These are phyloP conservation scores for Zychaea mexicana DNA, from an alignment of 371 early-diverging fungal genomes.

Conservation along the genomic window DNA sequence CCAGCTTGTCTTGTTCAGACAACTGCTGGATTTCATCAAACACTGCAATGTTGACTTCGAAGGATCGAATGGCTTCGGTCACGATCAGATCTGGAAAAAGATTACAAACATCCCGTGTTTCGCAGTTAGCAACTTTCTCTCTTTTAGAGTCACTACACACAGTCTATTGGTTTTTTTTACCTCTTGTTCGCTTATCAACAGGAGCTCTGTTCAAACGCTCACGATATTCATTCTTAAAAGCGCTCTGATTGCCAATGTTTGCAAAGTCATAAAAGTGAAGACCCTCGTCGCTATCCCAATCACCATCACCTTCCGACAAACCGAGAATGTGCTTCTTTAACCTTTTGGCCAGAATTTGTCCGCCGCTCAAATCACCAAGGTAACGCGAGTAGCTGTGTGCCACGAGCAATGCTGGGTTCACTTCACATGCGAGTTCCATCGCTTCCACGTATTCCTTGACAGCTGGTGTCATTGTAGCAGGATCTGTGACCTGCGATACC, in stretches of 20 bases:
- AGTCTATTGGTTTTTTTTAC: slow-evolving; percentile 22
- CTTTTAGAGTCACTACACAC: no score
- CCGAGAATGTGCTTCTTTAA: slow-evolving; percentile 53
- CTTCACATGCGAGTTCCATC: slow-evolving; percentile 45
- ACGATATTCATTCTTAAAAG: slow-evolving; percentile 61
- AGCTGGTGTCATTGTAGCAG: slow-evolving; percentile 54
- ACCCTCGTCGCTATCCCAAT: slow-evolving; percentile 50
- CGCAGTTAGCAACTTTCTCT: no score
- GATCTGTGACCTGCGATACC: slow-evolving; percentile 34
- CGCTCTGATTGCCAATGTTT: slow-evolving; percentile 52
- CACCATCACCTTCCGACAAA: slow-evolving; percentile 31
- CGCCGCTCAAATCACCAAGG: slow-evolving; percentile 64
- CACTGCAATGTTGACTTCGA: slow-evolving; percentile 48
- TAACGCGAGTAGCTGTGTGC: slow-evolving; percentile 68
- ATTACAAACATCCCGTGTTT: no score
- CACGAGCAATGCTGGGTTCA: slow-evolving; percentile 55
- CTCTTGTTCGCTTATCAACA: slow-evolving; percentile 32
- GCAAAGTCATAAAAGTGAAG: slow-evolving; percentile 55
- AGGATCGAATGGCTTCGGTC: slow-evolving; percentile 40
- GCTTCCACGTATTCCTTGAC: slow-evolving; percentile 50
- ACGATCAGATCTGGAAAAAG: slow-evolving; percentile 35
- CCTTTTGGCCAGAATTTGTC: slow-evolving; percentile 60
- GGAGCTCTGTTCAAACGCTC: slow-evolving; percentile 52
- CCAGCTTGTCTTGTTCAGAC: slow-evolving; percentile 32
- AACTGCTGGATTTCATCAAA: slow-evolving; percentile 50